These are phyloP conservation scores for Eragrostis tef DNA, from an alignment of 202 grass and related monocot genomes.

Conservation along the genomic window DNA sequence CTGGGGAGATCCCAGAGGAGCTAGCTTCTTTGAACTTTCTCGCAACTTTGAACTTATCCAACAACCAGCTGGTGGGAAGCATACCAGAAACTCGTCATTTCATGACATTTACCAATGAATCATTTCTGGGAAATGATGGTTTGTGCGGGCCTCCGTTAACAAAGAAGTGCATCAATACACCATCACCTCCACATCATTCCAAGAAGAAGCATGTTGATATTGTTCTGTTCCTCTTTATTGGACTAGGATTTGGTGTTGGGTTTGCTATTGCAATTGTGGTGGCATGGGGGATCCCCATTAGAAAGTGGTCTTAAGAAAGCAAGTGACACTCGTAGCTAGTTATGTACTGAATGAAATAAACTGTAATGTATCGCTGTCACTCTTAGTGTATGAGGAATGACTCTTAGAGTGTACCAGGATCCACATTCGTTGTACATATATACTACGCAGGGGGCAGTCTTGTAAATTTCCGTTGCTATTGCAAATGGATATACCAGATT, in stretches of 20 bases:
- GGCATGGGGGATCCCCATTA: neutral
- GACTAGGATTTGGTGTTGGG: neutral
- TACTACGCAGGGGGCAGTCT: no score
- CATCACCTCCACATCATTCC: neutral
- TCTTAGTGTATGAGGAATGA: no score
- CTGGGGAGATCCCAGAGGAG: neutral
- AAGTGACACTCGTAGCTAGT: no score
- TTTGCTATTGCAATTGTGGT: neutral
- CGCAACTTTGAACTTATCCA: neutral
- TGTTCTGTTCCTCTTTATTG: neutral
- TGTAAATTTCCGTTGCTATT: no score
- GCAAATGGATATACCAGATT: no score
- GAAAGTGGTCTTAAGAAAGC: neutral
- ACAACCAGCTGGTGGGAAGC: neutral
- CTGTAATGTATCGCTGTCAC: no score
- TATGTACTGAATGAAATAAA: no score
- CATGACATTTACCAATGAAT: neutral
- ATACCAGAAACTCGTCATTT: constrained; percentile 32
- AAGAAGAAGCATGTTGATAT: neutral
- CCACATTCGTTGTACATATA: no score
- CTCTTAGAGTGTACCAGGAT: no score
- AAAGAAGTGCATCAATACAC: neutral
- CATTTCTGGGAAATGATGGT: neutral
- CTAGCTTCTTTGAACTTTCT: constrained; percentile 26
- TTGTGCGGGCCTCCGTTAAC: constrained; percentile 28